Conservation (phyloP, 2,329 filamentous ascomycete species). For the Pseudogymnoascus sp. region DNA sequence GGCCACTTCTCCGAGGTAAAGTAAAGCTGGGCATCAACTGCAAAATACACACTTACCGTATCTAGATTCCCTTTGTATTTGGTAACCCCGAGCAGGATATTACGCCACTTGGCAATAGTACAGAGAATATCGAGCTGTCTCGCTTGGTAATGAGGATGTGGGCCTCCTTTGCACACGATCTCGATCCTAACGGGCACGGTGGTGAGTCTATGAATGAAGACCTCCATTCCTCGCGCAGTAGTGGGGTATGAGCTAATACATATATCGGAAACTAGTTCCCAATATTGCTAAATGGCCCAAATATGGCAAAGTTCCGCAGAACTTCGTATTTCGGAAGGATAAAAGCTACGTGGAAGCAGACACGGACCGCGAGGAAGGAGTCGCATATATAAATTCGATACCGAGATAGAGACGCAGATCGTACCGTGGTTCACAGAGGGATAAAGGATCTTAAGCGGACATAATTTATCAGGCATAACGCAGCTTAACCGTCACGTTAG, state of each 20-base stretch:
- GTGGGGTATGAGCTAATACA: neutral
- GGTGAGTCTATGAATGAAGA: neutral
- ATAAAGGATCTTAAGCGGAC: too few relatives aligned
- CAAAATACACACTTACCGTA: neutral
- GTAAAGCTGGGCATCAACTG: neutral
- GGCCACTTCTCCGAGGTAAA: constrained; percentile 20
- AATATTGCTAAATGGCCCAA: constrained; percentile 34
- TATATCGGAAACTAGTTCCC: neutral
- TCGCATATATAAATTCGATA: constrained; percentile 34
- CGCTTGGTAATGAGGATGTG: constrained; percentile 15
- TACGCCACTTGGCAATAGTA: neutral
- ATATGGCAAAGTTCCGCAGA: constrained; percentile 32
- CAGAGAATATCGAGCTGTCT: constrained; percentile 9
- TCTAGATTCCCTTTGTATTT: neutral
- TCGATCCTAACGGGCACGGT: constrained; percentile 17
- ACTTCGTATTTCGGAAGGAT: constrained; percentile 8
- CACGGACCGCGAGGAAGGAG: constrained; percentile 39
- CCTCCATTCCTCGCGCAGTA: neutral
- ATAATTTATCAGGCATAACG: too few relatives aligned
- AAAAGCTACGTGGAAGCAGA: constrained; percentile 41
- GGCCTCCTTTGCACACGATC: constrained; percentile 14
- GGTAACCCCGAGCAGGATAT: neutral
- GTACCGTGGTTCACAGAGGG: neutral
- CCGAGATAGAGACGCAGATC: neutral
- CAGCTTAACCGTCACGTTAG: too few relatives aligned